phyloP scores from a whole-genome alignment of 2,329 filamentous ascomycete genomes.

The Beauveria sp. region DNA sequence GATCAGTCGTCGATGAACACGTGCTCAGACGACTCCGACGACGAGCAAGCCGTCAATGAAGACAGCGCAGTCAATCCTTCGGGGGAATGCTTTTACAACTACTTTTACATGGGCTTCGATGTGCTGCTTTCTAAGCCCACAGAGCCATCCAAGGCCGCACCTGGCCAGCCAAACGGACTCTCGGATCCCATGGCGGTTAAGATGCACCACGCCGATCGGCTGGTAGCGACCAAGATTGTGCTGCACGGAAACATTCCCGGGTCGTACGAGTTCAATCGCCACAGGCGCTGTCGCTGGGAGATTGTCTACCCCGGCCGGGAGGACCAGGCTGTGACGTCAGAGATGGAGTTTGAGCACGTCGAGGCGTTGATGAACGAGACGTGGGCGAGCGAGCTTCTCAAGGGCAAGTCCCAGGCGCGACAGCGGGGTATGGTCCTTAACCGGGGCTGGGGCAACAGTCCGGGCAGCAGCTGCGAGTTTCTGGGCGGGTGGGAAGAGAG shows the following conservation, averaged over 20 bases:
- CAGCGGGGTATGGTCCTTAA: constrained; percentile 82
- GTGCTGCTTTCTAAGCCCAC: constrained; percentile 77
- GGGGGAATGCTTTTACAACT: constrained; percentile 89
- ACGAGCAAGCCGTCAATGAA: constrained; percentile 51
- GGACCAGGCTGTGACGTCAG: constrained; percentile 54
- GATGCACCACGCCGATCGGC: constrained; percentile 47
- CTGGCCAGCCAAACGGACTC: constrained; percentile 25
- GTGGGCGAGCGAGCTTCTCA: constrained; percentile 62
- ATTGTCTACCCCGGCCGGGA: constrained; percentile 50
- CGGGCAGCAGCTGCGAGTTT: constrained; percentile 80
- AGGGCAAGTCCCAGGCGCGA: constrained; percentile 37
- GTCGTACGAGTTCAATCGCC: constrained; percentile 93
- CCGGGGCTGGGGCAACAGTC: constrained; percentile 83
- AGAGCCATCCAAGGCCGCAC: constrained; percentile 55
- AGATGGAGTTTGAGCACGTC: constrained; percentile 69
- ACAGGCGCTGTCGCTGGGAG: constrained; percentile 82
- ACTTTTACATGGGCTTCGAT: constrained; percentile 93
- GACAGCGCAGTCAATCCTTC: constrained; percentile 46
- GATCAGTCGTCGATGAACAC: constrained; percentile 69
- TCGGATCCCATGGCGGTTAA: constrained; percentile 26
- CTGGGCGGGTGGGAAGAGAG: constrained; percentile 82
- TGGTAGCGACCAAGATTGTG: constrained; percentile 86
- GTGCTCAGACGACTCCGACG: constrained; percentile 58
- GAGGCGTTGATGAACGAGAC: constrained; percentile 59
- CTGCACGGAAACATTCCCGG: constrained; percentile 92